Evolutionary conservation across 805 yeast species (phyloP), one percentile per base, ranked within the genome.

Genomic region (Saccharomycopsis babjevae): DNA sequence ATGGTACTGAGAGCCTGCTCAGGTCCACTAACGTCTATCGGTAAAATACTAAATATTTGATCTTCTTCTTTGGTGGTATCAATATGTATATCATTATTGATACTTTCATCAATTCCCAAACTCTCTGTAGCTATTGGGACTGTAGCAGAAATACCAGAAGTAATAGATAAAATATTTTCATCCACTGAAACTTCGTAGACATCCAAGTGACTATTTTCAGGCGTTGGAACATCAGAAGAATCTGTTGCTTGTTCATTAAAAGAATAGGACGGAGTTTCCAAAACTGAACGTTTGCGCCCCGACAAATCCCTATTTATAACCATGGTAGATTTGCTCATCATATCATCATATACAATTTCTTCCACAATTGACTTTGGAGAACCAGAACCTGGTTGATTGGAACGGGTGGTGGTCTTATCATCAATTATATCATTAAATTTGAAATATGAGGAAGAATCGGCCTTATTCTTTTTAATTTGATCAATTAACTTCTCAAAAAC

Each of bases 351-450:
- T 3, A 63, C 65, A 28, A 63, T 63, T 39, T 63, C 65, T 25
- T 63, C 59, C 30, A 63, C 56, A 16, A 63, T 59, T 5, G 64
- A 70, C 66, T 28, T 69, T 61, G 65, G 70, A 65, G 36, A 63
- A 62, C 55, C 63, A 63, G 16, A 61, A 66, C 46, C 66, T 64
- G 28, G 60, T 38, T 40, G 64, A 62, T 60, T 13, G 40, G 38
- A 28, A 16, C 61, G 36, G 11, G 42, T 40, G 2, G 59, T 13
- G 22, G 22, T 52, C 28, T 30, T 30, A n/a, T 43, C 57, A 30
- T 62, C 59, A 5, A 43, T 10, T 13, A 54, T 58, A 15, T 61
- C 61, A 54, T 59, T 61, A 15, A 63, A 61, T 18, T 64, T 63
- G 55, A 63, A 63, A 50, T 63, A 63, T 15, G 64, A 61, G 1